Base-by-base conservation (phyloP, 2,329 filamentous ascomycete genomes). In the Penicillium sp. region DNA sequence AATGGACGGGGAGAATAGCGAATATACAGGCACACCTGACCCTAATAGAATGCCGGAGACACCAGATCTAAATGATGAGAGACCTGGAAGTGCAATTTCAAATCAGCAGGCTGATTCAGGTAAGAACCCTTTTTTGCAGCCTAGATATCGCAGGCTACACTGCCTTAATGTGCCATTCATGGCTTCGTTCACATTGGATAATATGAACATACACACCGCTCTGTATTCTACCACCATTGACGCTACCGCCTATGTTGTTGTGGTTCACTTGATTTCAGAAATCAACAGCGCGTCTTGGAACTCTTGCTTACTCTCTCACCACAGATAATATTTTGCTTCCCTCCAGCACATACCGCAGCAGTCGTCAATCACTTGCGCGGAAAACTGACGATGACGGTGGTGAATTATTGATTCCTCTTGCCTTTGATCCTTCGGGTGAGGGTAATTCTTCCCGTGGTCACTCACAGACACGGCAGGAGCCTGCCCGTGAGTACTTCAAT, bases 351-450 rank as follows among this genome's bases (percentile, higher is more conserved):
- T 95, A 95, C 68, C 81, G 85, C 57, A 87, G 84, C 61, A 87
- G 87, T 60, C 80, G 85, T 51, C 85, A 85, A 61, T 91, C 87
- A 2, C 73, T 83, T 50, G 75, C 86, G 50, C 73, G 78, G 53
- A 70, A 74, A 46, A 69, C 72, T 52, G 69, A 79, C 63, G 72
- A 73, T 5, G 80, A 82, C 47, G 78, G 78, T 9, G 65, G 87
- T 57, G 84, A 84, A 63, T 87, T 87, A 61, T 82, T 87, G 55
- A 88, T 89, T 48, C 85, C 86, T 2, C 81, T 89, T 52, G 84
- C 83, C 19, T 76, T 89, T 43, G 85, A 89, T 61, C 82, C 83
- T 13, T 84, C 79, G 48, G 74, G 28, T 74, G 78, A 17, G 73
- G 76, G 29, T 64, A 74, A 45, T 8, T 55, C 57, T 13, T 79